Conservation (phyloP, 2,329 filamentous ascomycete genomes). For the Dactylellina parvicollis region DNA sequence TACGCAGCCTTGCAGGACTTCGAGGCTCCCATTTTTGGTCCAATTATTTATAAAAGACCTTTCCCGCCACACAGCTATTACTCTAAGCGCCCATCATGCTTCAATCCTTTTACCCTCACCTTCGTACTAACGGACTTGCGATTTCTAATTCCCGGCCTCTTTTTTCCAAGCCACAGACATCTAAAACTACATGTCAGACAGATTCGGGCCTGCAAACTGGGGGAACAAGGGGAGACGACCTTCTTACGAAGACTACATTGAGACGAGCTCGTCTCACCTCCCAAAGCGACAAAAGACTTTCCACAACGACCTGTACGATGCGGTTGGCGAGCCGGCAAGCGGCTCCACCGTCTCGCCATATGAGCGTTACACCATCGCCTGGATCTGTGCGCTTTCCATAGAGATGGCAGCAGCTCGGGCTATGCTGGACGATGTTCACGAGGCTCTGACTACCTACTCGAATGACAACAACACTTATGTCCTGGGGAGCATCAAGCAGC, state of each 20-base stretch:
- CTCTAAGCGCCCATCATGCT: no score
- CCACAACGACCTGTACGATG: not conserved
- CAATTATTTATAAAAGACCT: no score
- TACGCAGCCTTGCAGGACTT: no score
- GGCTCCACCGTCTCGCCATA: not conserved
- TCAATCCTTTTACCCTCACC: no score
- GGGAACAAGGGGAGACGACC: not conserved
- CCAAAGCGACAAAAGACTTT: conserved; percentile 20
- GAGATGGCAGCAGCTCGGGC: conserved; percentile 55
- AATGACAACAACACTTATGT: conserved; percentile 57
- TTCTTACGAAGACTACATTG: not conserved
- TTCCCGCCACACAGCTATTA: no score
- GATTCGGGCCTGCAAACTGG: no score
- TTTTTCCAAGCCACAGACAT: no score
- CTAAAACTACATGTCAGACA: no score
- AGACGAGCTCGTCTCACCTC: not conserved
- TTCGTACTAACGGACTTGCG: no score
- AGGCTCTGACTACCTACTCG: conserved; percentile 1
- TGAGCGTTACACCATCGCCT: conserved; percentile 51
- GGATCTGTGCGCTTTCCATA: conserved; percentile 55
- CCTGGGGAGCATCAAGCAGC: conserved; percentile 57
- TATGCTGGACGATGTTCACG: conserved; percentile 57
- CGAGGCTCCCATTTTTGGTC: no score
- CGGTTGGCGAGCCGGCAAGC: not conserved
- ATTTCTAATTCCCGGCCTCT: no score